Evolutionary conservation across 2,329 filamentous ascomycete species (phyloP), one percentile per base, ranked within the genome.

Genomic region (Fusarium fujikuroi): DNA sequence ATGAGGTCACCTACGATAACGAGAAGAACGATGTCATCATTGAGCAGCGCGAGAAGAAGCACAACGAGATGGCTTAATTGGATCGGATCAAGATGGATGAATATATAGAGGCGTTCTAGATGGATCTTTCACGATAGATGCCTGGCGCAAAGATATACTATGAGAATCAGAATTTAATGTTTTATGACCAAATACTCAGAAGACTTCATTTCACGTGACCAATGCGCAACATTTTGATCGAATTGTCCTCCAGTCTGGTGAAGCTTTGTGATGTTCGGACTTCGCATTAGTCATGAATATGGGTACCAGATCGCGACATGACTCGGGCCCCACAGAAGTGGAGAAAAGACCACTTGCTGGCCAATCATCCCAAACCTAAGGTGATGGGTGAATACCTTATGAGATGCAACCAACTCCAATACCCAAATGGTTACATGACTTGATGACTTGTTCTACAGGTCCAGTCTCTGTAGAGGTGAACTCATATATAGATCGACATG

Each of bases 41-140:
- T 40, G 75, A 76, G 70, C 16, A 77, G 67, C 62, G 52, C 16
- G 75, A 77, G 67, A 76, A 74, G 75, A 75, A 73, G 60, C 56
- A 64, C n/a, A 4, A 62, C 15, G 63, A 75, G 0, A 62, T 68
- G 65, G 75, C 73, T 49, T 67, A 67, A n/a, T 50, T 42, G 36
- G 30, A 42, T 25, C 3, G 32, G 25, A 39, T 39, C 21, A 28
- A n/a, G 18, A 46, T 19, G 28, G 11, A 44, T 28, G 39, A 50
- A 30, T 4, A 66, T n/a, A 36, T 61, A 61, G 40, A 66, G 23
- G 19, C 34, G 14, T 40, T 37, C 39, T 19, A 43, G 23, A 36
- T 4, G 15, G 39, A 28, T 28, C 16, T 60, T 66, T 19, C 7
- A 60, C 23, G 62, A 67, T 67, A 60, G 53, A 66, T 66, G 21